A percentile compares a stretch with the other conserved stretches of the same genome.
Evolutionary conservation across 495 filamentous ascomycete species (phyloP).

Genomic region (Chaetomium fimeti): DNA sequence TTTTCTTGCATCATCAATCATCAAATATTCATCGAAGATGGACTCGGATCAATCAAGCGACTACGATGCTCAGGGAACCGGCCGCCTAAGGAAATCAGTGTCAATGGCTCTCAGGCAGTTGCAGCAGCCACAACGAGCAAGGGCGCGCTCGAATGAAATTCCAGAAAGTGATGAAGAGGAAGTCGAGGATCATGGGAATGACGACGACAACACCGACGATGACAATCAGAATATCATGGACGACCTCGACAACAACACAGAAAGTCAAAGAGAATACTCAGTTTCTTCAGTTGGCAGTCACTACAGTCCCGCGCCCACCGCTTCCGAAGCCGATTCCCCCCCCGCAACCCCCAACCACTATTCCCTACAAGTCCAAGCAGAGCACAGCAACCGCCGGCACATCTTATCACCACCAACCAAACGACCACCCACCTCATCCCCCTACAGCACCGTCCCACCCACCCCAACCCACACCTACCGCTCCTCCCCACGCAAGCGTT

Average conservation of each 20-base stretch:
- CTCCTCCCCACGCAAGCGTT: constrained; percentile 20
- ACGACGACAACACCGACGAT: not conserved
- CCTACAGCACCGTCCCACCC: constrained; percentile 19
- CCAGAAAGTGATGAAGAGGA: constrained; percentile 23
- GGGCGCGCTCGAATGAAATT: constrained; percentile 5
- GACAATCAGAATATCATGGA: not conserved
- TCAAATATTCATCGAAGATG: constrained; percentile 1
- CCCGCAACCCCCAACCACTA: not conserved
- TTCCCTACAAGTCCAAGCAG: not conserved
- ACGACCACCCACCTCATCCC: not conserved
- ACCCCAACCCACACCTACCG: constrained; percentile 12
- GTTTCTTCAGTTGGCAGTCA: constrained; percentile 13
- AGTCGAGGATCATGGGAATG: not conserved
- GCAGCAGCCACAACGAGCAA: not conserved
- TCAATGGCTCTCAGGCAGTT: constrained; percentile 20
- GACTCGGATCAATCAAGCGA: constrained; percentile 13
- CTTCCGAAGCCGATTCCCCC: constrained; percentile 6
- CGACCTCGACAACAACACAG: not conserved
- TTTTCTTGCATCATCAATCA: not conserved
- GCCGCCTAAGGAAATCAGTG: constrained; percentile 5
- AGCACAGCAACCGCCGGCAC: not conserved
- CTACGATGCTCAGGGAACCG: not conserved
- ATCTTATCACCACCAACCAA: not conserved
- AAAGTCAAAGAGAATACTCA: not conserved
- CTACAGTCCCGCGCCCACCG: constrained; percentile 13